Percentiles rank a stretch among this genome's conserved stretches.
These are phyloP conservation scores for Collybia sp. DNA, from an alignment of 768 basidiomycete genomes.

Conservation along the genomic window DNA sequence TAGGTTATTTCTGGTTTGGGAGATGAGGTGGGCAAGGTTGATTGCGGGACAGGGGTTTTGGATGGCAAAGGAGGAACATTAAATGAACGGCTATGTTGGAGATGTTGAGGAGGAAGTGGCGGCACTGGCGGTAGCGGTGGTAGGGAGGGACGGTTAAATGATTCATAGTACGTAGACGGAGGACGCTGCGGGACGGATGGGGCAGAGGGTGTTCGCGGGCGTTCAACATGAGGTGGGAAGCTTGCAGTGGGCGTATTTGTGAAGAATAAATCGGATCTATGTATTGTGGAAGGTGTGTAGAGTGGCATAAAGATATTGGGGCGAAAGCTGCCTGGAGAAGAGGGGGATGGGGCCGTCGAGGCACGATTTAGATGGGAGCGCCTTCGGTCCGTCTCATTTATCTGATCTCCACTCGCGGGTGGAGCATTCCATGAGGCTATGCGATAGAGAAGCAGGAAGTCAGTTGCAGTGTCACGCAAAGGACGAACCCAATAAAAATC, in stretches of 20 bases:
- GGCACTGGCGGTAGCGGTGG: conserved; percentile 22
- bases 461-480: too few relatives aligned
- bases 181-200: conserved; percentile 26
- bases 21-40: conserved; percentile 13
- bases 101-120: conserved; percentile 21
- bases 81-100: conserved; percentile 8
- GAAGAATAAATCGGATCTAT: conserved; percentile 19
- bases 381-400: conserved; percentile 3
- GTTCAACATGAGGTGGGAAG: conserved; percentile 11
- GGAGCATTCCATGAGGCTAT: conserved; percentile 12
- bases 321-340: conserved; percentile 10
- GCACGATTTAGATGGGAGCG: conserved; percentile 10
- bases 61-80: conserved; percentile 34
- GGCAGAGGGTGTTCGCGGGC: conserved; percentile 7
- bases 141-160: conserved; percentile 19
- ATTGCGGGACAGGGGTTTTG: conserved; percentile 21
- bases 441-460: too few relatives aligned
- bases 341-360: conserved; percentile 15
- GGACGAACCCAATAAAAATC: neutral
- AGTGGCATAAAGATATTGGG: conserved; percentile 15
- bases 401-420: conserved; percentile 1
- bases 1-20: conserved; percentile 6
- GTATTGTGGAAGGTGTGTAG: conserved; percentile 12
- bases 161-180: neutral
- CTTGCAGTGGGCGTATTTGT: conserved; percentile 9